Evolutionary conservation across 441 rosid species (phyloP).

Genomic region (Syzygium syzygioides): DNA sequence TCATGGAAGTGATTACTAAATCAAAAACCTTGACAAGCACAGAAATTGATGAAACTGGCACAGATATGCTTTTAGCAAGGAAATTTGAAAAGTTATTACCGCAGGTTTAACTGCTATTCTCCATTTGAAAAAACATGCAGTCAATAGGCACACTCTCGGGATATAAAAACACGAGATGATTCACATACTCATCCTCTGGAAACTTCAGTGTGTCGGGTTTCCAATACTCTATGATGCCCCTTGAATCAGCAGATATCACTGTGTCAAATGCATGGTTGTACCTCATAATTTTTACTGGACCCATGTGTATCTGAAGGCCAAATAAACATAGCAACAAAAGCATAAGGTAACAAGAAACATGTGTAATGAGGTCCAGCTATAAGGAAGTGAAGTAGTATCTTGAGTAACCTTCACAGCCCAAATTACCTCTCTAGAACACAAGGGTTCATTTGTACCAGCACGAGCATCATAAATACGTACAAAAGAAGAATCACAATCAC

Average conservation of each 20-base stretch:
- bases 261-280: conserved; percentile 65
- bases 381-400: not conserved
- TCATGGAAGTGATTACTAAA: not conserved
- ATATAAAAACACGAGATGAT: not conserved
- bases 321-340: not conserved
- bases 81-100: not conserved
- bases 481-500: conserved; percentile 63
- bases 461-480: conserved; percentile 88
- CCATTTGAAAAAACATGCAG: not conserved
- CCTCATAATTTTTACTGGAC: conserved; percentile 70
- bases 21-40: not conserved
- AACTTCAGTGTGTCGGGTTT: conserved; percentile 61
- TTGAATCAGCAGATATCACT: conserved; percentile 73
- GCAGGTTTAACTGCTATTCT: not conserved
- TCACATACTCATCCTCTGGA: conserved; percentile 77
- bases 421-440: conserved; percentile 68
- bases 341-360: not conserved
- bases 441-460: conserved; percentile 80
- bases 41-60: not conserved
- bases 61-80: not conserved
- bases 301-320: conserved; percentile 54
- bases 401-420: not conserved
- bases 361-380: not conserved
- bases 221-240: conserved; percentile 91
- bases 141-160: not conserved